Conservation (phyloP, 768 basidiomycete genomes). For the Mycena albidolilacea region DNA sequence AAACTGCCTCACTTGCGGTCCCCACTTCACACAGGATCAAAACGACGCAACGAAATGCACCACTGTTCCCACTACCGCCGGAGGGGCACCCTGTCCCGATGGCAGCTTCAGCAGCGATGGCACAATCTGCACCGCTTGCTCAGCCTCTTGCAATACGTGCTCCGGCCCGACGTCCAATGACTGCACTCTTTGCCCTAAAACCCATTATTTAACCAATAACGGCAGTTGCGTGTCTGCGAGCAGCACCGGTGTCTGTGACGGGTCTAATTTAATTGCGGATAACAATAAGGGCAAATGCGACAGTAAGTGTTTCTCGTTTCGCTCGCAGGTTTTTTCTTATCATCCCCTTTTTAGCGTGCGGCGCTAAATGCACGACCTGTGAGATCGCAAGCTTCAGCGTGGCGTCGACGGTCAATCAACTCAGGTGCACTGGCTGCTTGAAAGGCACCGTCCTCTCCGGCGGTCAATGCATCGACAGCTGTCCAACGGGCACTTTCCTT, state of each 20-base stretch:
- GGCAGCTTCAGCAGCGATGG: constrained; percentile 73
- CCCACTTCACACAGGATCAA: constrained; percentile 77
- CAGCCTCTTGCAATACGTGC: constrained; percentile 81
- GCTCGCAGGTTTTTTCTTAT: constrained; percentile 7
- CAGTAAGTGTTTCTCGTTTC: constrained; percentile 62
- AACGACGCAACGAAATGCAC: constrained; percentile 80
- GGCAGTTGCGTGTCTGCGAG: constrained; percentile 80
- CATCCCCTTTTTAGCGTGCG: constrained; percentile 70
- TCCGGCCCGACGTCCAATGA: constrained; percentile 75
- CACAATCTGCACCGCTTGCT: constrained; percentile 70
- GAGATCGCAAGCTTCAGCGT: constrained; percentile 79
- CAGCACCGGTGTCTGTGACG: constrained; percentile 79
- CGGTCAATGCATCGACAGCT: constrained; percentile 78
- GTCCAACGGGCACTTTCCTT: constrained; percentile 82
- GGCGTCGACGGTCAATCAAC: constrained; percentile 74
- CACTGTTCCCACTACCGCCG: constrained; percentile 63
- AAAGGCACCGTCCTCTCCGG: constrained; percentile 81
- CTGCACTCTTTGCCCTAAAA: constrained; percentile 78
- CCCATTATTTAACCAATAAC: constrained; percentile 70
- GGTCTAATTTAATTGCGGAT: constrained; percentile 80
- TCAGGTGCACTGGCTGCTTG: constrained; percentile 85
- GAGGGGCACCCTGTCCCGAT: constrained; percentile 73
- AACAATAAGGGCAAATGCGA: constrained; percentile 90
- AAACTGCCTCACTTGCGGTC: constrained; percentile 78
- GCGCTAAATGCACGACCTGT: constrained; percentile 86